A percentile compares a stretch with the other conserved stretches of the same genome.
Evolutionary conservation across 768 basidiomycete species (phyloP).

Genomic region (Trichaptum fuscoviolaceum): DNA sequence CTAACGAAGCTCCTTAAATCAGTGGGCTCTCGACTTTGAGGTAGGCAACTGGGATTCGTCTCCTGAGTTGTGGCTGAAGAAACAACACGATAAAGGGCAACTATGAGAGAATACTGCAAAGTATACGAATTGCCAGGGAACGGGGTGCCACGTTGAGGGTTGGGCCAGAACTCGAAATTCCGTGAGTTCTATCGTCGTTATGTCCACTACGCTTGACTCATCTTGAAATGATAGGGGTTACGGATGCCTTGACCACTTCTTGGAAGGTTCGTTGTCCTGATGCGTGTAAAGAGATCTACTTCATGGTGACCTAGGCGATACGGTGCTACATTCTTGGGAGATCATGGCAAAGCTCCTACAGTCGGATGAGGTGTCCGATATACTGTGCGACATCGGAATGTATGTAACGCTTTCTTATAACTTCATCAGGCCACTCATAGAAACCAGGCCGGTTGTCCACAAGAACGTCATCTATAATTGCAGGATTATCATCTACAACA

Average conservation of each 20-base stretch:
- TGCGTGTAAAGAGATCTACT: constrained; percentile 1
- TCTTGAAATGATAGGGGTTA: constrained; percentile 60
- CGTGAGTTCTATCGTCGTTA: constrained; percentile 44
- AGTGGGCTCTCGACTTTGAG: constrained; percentile 96
- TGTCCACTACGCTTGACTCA: neutral
- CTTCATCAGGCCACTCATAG: neutral
- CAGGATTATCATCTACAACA: constrained; percentile 81
- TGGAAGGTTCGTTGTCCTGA: constrained; percentile 62
- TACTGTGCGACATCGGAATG: constrained; percentile 98
- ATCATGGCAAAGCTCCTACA: constrained; percentile 87
- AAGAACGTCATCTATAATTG: constrained; percentile 99
- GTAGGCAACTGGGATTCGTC: constrained; percentile 31
- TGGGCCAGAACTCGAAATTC: constrained; percentile 95
- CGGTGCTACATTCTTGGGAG: constrained; percentile 96
- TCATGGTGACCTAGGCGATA: constrained; percentile 63
- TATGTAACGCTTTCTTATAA: constrained; percentile 29
- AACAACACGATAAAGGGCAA: constrained; percentile 63
- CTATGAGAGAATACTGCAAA: constrained; percentile 81
- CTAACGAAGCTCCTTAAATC: constrained; percentile 74
- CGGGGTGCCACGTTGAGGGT: constrained; percentile 88
- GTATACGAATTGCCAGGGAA: constrained; percentile 83
- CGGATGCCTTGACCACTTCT: constrained; percentile 95
- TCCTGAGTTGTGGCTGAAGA: neutral
- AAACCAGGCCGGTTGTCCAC: constrained; percentile 85
- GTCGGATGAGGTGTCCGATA: constrained; percentile 73